Conservation (phyloP, 371 early-diverging fungal genomes). For the Entomophthora muscae region DNA sequence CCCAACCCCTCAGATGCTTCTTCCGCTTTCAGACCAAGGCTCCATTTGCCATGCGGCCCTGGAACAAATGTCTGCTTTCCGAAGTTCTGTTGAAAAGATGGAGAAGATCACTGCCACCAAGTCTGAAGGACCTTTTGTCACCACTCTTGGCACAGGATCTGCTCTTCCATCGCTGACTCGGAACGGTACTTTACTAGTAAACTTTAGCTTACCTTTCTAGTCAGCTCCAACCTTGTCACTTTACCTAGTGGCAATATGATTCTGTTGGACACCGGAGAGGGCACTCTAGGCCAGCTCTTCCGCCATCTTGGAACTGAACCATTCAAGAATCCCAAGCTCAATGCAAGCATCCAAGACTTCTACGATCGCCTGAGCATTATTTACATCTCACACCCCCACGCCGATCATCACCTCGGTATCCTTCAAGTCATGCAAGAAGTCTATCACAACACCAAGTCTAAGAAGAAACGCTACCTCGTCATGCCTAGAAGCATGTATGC, state of each 20-base stretch:
- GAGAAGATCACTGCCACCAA: slow-evolving; percentile 15
- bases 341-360: slow-evolving; percentile 17
- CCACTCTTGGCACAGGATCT: slow-evolving; percentile 92
- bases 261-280: slow-evolving; percentile 95
- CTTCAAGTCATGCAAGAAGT: slow-evolving; percentile 44
- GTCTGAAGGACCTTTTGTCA: slow-evolving; percentile 29
- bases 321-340: neutral
- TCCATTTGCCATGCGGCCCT: slow-evolving; percentile 16
- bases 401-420: slow-evolving; percentile 97
- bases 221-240: slow-evolving; percentile 61
- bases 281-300: slow-evolving; percentile 83
- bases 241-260: slow-evolving; percentile 39
- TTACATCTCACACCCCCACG: slow-evolving; percentile 96
- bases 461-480: slow-evolving; percentile 25
- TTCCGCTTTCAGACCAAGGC: slow-evolving; percentile 12
- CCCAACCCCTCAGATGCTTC: neutral
- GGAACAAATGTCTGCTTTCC: slow-evolving; percentile 14
- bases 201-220: slow-evolving; percentile 19
- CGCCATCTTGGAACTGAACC: slow-evolving; percentile 46
- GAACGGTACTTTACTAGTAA: slow-evolving; percentile 52
- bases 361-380: slow-evolving; percentile 41
- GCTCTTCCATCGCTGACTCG: slow-evolving; percentile 90
- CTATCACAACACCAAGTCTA: slow-evolving; percentile 13
- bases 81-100: slow-evolving; percentile 16
- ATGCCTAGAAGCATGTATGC: slow-evolving; percentile 36